Evolutionary conservation across 2,329 filamentous ascomycete species (phyloP).

Genomic region (Aspergillus hiratsukae): DNA sequence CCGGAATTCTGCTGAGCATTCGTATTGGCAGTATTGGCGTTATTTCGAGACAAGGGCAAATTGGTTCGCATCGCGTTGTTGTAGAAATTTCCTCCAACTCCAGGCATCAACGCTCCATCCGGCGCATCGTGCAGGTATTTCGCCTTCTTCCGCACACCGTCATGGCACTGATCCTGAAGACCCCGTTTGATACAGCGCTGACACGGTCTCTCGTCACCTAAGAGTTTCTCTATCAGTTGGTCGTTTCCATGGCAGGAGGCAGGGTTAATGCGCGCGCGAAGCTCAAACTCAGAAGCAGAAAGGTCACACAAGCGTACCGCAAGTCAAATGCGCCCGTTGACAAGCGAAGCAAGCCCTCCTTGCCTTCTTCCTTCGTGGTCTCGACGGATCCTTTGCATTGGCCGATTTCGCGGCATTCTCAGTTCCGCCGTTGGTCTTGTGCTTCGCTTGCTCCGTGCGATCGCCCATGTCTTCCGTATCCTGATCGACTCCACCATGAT

Average conservation of each 20-base stretch:
- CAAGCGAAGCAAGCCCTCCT: constrained; percentile 93
- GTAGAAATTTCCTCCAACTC: constrained; percentile 65
- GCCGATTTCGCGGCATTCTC: constrained; percentile 61
- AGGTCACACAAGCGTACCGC: constrained; percentile 65
- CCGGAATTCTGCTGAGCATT: constrained; percentile 21
- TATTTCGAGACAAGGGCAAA: constrained; percentile 30
- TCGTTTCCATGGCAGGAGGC: constrained; percentile 2
- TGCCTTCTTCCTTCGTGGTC: constrained; percentile 92
- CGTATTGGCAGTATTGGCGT: constrained; percentile 24
- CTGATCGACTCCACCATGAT: constrained; percentile 35
- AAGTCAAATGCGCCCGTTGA: constrained; percentile 94
- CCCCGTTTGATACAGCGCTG: constrained; percentile 90
- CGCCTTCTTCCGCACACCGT: constrained; percentile 96
- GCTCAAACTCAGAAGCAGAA: constrained; percentile 4
- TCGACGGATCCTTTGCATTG: constrained; percentile 79
- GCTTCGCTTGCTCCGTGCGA: constrained; percentile 34
- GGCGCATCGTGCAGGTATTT: constrained; percentile 98
- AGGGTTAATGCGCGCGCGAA: constrained; percentile 4
- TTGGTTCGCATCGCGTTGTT: constrained; percentile 34
- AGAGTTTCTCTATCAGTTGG: constrained; percentile 24
- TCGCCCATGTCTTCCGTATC: constrained; percentile 35
- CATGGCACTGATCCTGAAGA: constrained; percentile 84
- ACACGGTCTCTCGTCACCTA: constrained; percentile 93
- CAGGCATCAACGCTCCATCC: constrained; percentile 81
- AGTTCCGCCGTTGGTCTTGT: constrained; percentile 44